Evolutionary conservation across 78 protist genomes (phyloP), one percentile per base, ranked within the genome.

Genomic region (Monosiga brevicollis): DNA sequence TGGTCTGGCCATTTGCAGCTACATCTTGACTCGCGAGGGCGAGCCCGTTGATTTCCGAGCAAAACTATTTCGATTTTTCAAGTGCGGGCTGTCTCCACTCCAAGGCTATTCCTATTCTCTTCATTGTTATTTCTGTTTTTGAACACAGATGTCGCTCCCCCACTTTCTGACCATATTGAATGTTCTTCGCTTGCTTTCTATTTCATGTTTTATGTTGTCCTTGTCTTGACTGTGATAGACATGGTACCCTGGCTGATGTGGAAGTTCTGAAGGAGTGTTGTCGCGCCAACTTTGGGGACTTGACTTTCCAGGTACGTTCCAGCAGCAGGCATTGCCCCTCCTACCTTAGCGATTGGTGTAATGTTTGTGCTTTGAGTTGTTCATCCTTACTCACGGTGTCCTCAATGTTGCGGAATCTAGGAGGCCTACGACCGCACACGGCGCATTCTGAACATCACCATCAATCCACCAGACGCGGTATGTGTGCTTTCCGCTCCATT

Each of bases 351-450:
- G 36, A 22, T 32, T 9, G 10, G 24, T 49, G 83, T 39, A 1
- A 40, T 92, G 32, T 34, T 89, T 70, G 82, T 82, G 84, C 39
- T 78, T 6, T 90, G 92, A 34, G 88, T 76, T 25, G 55, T 78
- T 62, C 86, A 87, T 0, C 78, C 84, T 25, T 80, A 82, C 76
- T 29, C 91, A 92, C 76, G 92, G 92, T 73, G 38, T 76, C 25
- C 43, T 87, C 26, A 77, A 86, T 9, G 15, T 76, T 2, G 92
- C 89, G 81, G 81, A 89, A 26, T 92, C 92, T 15, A 70, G 55
- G 86, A 94, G 75, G 93, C 94, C 24, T 94, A 90, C 88, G 71
- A 84, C 74, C 76, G 73, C 72, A 92, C 95, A 2, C 88, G 91
- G 38, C 84, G 95, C 6, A 80, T 90, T 26, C 79, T 94, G 72